Evolutionary conservation across 192 early-diverging fungal species (phyloP), one percentile per base, ranked within the genome.

Genomic region (Kappamyces sp.): DNA sequence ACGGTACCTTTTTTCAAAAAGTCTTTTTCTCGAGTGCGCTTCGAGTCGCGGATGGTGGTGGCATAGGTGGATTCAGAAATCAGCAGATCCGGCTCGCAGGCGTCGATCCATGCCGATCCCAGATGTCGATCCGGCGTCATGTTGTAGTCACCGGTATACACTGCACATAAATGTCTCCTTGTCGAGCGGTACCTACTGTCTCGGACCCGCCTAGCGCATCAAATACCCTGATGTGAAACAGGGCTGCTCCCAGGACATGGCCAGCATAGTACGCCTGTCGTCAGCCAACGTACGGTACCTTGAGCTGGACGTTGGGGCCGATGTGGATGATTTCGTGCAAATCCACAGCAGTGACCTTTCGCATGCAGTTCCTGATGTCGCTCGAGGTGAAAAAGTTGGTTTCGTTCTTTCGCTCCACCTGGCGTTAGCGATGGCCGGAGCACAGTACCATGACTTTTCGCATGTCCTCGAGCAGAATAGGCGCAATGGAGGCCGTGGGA

Each of bases 81-180:
- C 32, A 99, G 73, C 15, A 94, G 77, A 55, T 94, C 91, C 0
- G 96, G 96, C 1, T 85, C 77, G 64, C 92, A 88, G 37, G 79
- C 81, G 72, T 97, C 93, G 39, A 99, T 96, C 94, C 92, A 96
- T 7, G 96, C 96, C 6, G 90, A 79, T 3, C 96, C 96, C 35
- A 99, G 68, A 68, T 99, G 96, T 7, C 97, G 79, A 76, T 99
- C 97, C 55, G 97, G 93, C 65, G 97, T 96, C 64, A 95, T 91
- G 47, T 94, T 97, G 72, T 97, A 99, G 68, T 99, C 97, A 39
- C 97, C 97, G 1, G 97, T 97, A 71, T 99, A 99, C 5, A 99
- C 84, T 23, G 91, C 82, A 64, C 23, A 23, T 23, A 0, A 23
- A 23, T 23, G 23, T 23, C 23, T 23, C 23, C 23, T 23, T 23